phyloP scores from a whole-genome alignment of 345 rosid species.

The Rubroshorea leprosula region DNA sequence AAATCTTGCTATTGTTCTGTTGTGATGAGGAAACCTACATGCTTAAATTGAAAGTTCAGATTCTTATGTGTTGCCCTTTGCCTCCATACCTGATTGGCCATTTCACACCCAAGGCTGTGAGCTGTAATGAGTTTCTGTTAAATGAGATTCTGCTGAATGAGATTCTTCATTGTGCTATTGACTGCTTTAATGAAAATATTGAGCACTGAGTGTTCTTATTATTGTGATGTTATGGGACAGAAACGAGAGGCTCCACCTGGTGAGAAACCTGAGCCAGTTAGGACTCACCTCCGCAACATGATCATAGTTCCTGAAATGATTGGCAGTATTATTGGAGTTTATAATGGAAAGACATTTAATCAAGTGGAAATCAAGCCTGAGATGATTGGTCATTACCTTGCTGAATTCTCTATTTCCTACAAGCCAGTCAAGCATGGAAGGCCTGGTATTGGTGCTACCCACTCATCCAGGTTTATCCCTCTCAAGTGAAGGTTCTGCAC shows the following conservation, averaged over 20 bases:
- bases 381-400: slow-evolving; percentile 64
- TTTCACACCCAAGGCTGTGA: no score
- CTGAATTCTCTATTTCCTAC: slow-evolving; percentile 51
- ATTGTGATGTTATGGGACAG: slow-evolving; percentile 23
- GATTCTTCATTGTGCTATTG: no score
- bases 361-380: slow-evolving; percentile 70
- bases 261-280: slow-evolving; percentile 65
- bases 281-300: slow-evolving; percentile 69
- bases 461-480: slow-evolving; percentile 73
- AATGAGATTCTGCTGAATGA: no score
- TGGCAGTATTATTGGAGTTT: slow-evolving; percentile 53
- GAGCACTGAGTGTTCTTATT: neutral
- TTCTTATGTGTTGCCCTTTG: no score
- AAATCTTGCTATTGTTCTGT: neutral
- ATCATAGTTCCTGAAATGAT: slow-evolving; percentile 74
- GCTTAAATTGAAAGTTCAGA: neutral
- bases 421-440: slow-evolving; percentile 61
- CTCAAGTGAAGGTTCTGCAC: slow-evolving; percentile 40
- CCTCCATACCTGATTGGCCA: no score
- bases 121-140: no score
- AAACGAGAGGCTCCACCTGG: slow-evolving; percentile 57
- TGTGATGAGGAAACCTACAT: neutral
- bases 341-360: slow-evolving; percentile 66
- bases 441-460: slow-evolving; percentile 72
- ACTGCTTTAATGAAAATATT: no score